Evolutionary conservation across 768 basidiomycete species (phyloP).

Genomic region (Mycena kentingensis): DNA sequence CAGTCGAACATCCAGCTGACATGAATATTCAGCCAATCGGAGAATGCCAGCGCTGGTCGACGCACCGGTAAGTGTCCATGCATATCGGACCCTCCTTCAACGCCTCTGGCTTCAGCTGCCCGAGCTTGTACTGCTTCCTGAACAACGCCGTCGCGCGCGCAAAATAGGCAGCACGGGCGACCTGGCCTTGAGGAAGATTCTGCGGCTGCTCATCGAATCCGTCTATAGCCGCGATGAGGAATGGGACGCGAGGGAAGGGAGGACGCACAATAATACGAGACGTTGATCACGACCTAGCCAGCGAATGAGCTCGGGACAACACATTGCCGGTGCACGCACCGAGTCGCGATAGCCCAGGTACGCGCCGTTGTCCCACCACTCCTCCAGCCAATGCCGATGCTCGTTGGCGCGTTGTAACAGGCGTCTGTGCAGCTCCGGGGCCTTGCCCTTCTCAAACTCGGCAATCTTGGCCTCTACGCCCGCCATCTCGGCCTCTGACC

Average conservation of each 20-base stretch:
- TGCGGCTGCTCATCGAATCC: slow-evolving; percentile 72
- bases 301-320: neutral
- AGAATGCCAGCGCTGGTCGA: neutral
- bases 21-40: slow-evolving; percentile 1
- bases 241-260: neutral
- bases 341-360: slow-evolving; percentile 89
- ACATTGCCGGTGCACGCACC: slow-evolving; percentile 40
- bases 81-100: slow-evolving; percentile 73
- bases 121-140: slow-evolving; percentile 66
- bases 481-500: slow-evolving; percentile 58
- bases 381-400: slow-evolving; percentile 81
- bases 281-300: slow-evolving; percentile 77
- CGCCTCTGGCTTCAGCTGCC: slow-evolving; percentile 62
- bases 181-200: slow-evolving; percentile 58
- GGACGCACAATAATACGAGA: slow-evolving; percentile 87
- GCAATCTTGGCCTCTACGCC: slow-evolving; percentile 65
- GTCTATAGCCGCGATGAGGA: slow-evolving; percentile 46
- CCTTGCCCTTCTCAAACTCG: slow-evolving; percentile 53
- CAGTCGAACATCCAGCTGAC: slow-evolving; percentile 91
- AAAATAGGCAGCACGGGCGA: slow-evolving; percentile 70
- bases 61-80: slow-evolving; percentile 85
- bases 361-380: slow-evolving; percentile 90
- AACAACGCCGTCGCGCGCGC: slow-evolving; percentile 75
- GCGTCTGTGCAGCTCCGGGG: slow-evolving; percentile 61
- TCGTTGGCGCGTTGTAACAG: slow-evolving; percentile 57